phyloP scores from a whole-genome alignment of 164 flowering plant genomes.

The Stephania yunnanensis region DNA sequence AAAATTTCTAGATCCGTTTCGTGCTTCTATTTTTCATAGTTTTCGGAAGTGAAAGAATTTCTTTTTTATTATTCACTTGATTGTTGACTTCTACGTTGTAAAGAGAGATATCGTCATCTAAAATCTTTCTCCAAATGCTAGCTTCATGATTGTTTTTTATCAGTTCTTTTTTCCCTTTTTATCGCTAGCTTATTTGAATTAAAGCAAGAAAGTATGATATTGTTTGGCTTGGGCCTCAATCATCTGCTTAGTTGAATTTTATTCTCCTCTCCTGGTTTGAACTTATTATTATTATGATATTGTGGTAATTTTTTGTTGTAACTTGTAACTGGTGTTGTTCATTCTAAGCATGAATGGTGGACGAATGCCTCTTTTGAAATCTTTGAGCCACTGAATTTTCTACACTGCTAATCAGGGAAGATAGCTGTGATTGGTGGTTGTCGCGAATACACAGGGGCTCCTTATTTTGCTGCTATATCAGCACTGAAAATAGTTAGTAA shows the following conservation, averaged over 20 bases:
- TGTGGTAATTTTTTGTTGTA: too few relatives aligned
- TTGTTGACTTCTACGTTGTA: too few relatives aligned
- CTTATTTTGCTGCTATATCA: conserved; percentile 95
- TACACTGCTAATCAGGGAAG: conserved; percentile 52
- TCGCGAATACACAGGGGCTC: conserved; percentile 98
- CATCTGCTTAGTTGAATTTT: background rate
- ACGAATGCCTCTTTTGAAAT: background rate
- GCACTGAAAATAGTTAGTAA: conserved; percentile 84
- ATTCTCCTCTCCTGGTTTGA: background rate
- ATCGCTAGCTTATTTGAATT: background rate
- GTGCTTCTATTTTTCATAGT: too few relatives aligned
- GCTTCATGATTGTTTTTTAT: background rate
- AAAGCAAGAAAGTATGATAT: background rate
- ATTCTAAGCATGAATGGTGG: background rate
- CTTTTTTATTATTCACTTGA: too few relatives aligned
- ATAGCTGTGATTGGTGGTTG: conserved; percentile 97
- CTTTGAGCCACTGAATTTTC: background rate
- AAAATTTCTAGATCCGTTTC: too few relatives aligned
- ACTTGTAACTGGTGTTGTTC: background rate
- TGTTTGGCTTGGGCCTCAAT: background rate
- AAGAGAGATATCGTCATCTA: background rate
- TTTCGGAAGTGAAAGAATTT: too few relatives aligned
- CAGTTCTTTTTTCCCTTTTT: background rate
- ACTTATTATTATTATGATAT: too few relatives aligned
- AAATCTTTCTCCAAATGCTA: background rate